These are phyloP conservation scores for Bruguiera sexangula DNA, from an alignment of 345 rosid genomes.

Conservation along the genomic window DNA sequence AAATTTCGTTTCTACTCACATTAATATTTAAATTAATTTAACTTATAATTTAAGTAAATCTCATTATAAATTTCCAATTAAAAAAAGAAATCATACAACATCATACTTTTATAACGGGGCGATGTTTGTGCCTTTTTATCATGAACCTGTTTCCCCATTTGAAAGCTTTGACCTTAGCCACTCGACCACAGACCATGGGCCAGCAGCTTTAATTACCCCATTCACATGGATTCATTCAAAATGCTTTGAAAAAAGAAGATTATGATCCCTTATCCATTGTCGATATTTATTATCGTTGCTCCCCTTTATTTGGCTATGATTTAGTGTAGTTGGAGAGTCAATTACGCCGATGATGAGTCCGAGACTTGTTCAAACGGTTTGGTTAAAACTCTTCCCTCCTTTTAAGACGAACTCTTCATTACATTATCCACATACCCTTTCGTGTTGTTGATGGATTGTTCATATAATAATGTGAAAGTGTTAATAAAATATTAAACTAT, in stretches of 20 bases:
- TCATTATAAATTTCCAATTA: not conserved
- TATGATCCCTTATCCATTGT: not conserved
- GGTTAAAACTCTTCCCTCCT: not conserved
- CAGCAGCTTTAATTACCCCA: not conserved
- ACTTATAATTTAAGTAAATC: no score
- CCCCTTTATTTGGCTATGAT: no score
- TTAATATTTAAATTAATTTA: no score
- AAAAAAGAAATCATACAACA: not conserved
- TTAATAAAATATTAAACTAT: no score
- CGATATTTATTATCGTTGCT: not conserved
- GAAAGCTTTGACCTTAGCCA: not conserved
- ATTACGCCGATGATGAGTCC: conserved; percentile 17
- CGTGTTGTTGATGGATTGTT: no score
- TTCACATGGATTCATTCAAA: not conserved
- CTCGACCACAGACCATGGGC: not conserved
- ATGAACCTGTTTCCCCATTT: not conserved
- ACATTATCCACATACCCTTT: no score
- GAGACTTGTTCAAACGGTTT: conserved; percentile 9
- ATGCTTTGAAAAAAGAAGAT: conserved; percentile 7
- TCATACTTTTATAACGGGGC: not conserved
- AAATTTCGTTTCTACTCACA: no score
- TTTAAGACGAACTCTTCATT: not conserved
- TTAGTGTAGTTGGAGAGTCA: conserved; percentile 18
- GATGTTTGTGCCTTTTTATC: not conserved
- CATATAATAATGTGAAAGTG: no score